Evolutionary conservation across 495 filamentous ascomycete genomes (phyloP), one percentile per base, ranked within the genome.

Genomic region (Aspergillus asperescens): DNA sequence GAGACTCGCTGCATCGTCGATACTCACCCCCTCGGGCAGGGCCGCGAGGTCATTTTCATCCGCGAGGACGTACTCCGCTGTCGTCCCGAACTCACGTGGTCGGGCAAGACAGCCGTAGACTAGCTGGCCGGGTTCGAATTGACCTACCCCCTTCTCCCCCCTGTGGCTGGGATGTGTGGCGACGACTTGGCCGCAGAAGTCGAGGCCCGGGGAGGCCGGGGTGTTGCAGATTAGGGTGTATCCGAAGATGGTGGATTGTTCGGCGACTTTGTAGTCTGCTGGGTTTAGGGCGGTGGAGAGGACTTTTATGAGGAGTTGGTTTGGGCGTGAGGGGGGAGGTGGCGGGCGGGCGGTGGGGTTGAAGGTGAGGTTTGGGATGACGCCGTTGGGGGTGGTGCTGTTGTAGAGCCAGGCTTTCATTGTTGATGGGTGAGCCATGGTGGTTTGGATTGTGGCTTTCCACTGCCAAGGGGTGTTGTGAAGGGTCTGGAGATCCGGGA

Each of bases 361-460:
- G 40, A 85, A 67, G 5, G 64, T 55, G 50, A 87, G 67, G 62
- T 79, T 81, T n/a, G 78, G 76, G 38, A 82, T 77, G 5, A 88
- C 66, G 37, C 75, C 66, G 37, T 74, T 73, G 35, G 66, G 67
- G 10, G 54, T 39, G n/a, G 77, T 70, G 55, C 57, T 62, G 40
- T 54, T 64, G 70, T 79, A 87, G 29, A 84, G 74, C 83, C 83
- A 87, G 31, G 80, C 81, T 57, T 70, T 72, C 83, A 87, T 87
- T 38, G 69, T 73, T 52, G 64, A 65, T 57, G 5, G 38, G 29
- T 6, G 29, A 12, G 13, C 16, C 27, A 29, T 29, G 27, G 27
- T 29, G 27, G n/a, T n/a, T n/a, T n/a, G n/a, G n/a, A n/a, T n/a
- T n/a, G n/a, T n/a, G n/a, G n/a, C n/a, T n/a, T n/a, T n/a, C n/a